Base-by-base conservation (phyloP, 2,329 filamentous ascomycete species). In the Alternaria atra region DNA sequence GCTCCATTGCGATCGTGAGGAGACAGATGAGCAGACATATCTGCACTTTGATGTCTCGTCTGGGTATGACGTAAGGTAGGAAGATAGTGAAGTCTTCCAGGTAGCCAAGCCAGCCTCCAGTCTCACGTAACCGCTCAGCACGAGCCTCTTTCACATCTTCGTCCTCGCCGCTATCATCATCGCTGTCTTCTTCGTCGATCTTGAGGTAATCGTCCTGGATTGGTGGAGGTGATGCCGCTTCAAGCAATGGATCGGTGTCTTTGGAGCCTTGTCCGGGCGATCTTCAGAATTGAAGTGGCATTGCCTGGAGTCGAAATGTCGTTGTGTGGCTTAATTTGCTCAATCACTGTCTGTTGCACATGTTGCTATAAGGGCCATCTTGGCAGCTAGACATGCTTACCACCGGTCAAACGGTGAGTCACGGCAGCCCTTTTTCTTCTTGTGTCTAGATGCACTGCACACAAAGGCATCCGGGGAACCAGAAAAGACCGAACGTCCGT, bases 31-130 rank as follows among this genome's bases (percentile, higher is more conserved):
- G 39, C 4, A 42, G 10, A 42, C 20, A 42, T 8, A 42, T 42
- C 20, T 42, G 39, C 0, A 42, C 39, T 42, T 42, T 48, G 32
- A 82, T 82, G 68, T 90, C 86, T 40, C 87, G 84, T 52, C 87
- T 84, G 1, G 93, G 92, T 87, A 90, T 93, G 27, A 96, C 82
- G 70, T 92, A 91, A 0, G 91, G 92, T 32, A 93, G 83, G 73
- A 96, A 90, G 42, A 94, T 75, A 69, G 80, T 82, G 80, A 92
- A 95, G 13, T 89, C 87, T 73, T 90, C 91, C 32, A 89, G 82
- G 71, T 94, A 94, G 47, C 86, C 85, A 66, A 91, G 84, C 90
- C 90, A 94, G 67, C 88, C 91, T 1, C 91, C 91, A 57, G 89
- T 86, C 63, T 90, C 86, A 70, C 89, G 84, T 13, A 93, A 82